Conservation (phyloP, 108 stramenopile genomes). For the Pseudonitzschia delicatissima region DNA sequence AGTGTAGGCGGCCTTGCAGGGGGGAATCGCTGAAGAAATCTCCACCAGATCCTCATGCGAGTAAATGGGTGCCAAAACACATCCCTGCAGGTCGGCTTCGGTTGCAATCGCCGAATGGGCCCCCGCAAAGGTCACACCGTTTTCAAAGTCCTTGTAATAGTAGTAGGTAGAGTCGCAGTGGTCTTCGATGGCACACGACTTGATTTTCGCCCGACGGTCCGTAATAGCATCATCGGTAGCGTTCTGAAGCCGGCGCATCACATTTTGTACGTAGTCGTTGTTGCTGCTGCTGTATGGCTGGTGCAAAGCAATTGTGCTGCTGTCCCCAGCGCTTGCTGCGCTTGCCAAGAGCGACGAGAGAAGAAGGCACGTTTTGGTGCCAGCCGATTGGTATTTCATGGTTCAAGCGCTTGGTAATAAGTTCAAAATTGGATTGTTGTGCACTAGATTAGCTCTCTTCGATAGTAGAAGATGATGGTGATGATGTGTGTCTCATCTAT, state of each 20-base stretch:
- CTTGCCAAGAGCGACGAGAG: too few relatives aligned
- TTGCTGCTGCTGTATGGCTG: neutral
- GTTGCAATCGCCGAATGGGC: neutral
- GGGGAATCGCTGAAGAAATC: neutral
- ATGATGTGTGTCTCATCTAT: too few relatives aligned
- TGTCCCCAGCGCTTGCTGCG: too few relatives aligned
- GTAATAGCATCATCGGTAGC: neutral
- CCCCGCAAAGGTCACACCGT: neutral
- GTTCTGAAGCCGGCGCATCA: neutral
- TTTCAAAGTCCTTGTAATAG: conserved; percentile 5
- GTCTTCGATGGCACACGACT: neutral
- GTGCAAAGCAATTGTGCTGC: too few relatives aligned
- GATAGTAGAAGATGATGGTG: too few relatives aligned
- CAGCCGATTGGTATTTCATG: too few relatives aligned
- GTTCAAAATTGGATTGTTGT: too few relatives aligned
- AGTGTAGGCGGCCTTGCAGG: conserved; percentile 8
- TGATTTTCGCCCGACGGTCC: neutral
- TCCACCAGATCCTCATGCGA: neutral
- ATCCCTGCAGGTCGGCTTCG: neutral
- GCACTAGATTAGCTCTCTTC: too few relatives aligned
- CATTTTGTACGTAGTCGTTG: neutral
- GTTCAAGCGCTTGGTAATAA: too few relatives aligned
- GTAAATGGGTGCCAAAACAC: neutral
- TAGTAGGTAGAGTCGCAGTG: neutral
- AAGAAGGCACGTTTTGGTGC: too few relatives aligned